These are phyloP conservation scores for Fraxinus greggii DNA, from an alignment of 305 asterid species.

Conservation along the genomic window DNA sequence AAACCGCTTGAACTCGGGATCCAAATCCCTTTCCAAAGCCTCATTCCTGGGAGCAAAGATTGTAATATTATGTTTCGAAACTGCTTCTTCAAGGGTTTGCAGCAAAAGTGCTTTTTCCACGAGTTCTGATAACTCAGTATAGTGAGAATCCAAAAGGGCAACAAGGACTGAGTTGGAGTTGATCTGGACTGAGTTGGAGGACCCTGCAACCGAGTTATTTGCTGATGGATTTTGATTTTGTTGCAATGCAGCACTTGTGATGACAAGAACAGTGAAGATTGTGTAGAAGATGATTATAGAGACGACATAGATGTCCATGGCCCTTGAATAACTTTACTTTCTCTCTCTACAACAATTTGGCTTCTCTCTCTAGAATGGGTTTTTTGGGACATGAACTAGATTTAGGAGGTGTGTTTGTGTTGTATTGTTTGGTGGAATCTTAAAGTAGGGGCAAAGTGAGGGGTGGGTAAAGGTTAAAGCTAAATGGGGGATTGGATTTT, in stretches of 20 bases:
- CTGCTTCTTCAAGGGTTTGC: slow-evolving; percentile 28
- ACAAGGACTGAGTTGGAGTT: slow-evolving; percentile 41
- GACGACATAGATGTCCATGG: slow-evolving; percentile 8
- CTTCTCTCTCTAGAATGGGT: background rate
- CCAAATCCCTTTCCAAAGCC: slow-evolving; percentile 12
- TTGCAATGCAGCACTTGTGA: slow-evolving; percentile 3
- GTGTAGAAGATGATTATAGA: background rate
- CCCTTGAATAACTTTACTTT: slow-evolving; percentile 20
- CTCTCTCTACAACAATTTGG: slow-evolving; percentile 3
- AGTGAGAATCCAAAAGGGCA: slow-evolving; percentile 37
- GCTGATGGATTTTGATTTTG: slow-evolving; percentile 13
- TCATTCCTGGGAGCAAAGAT: background rate
- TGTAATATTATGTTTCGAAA: background rate
- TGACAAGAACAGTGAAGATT: background rate
- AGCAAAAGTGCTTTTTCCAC: slow-evolving; percentile 41
- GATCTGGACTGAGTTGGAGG: slow-evolving; percentile 20
- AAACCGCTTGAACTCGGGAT: slow-evolving; percentile 12
- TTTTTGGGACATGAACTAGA: background rate
- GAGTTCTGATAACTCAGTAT: slow-evolving; percentile 35
- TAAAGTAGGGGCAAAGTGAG: background rate
- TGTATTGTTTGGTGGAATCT: background rate
- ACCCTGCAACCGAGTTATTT: background rate
- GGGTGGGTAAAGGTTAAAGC: background rate
- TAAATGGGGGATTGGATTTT: background rate
- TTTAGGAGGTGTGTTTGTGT: background rate